Evolutionary conservation across 768 basidiomycete species (phyloP), one percentile per base, ranked within the genome.

Genomic region (Lactifluus hygrophoroides): DNA sequence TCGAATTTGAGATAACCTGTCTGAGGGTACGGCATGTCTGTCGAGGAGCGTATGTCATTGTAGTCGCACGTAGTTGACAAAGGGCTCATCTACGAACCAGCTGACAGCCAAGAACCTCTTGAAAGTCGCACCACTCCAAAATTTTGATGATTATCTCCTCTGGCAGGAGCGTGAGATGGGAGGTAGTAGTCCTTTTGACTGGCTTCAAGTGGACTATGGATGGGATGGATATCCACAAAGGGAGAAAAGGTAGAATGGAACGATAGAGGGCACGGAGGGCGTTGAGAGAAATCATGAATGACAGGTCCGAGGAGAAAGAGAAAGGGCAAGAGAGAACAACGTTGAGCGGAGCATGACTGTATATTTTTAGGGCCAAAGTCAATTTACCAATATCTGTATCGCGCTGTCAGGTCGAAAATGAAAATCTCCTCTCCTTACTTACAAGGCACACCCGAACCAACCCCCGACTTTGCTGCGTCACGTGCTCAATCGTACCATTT

Each of bases 21-120:
- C 43, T 38, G 27, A 60, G 34, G 14, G 44, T 37, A 2, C 37
- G 59, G 9, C 59, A 60, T 13, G 59, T 56, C 59, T 60, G 9
- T 6, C 2, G 3, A 23, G 14, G 1, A 9, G 28, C 3, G 14
- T 17, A 19, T 3, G 23, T 1, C 2, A 35, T 13, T 4, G 42
- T 35, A 35, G 35, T 4, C 14, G 21, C 5, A 42, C 16, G 7
- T 1, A 6, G 17, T 37, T 16, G 37, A 21, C 4, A 32, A 19
- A 13, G 27, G 7, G n/a, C 27, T 46, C 6, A 16, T 16, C 14
- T 5, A 56, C 59, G 28, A 11, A 60, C 59, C 49, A 23, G 54
- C 19, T 46, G 59, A 27, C 54, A 60, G 23, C 48, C 28, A 17
- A 56, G 34, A 10, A 60, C 54, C 5, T 21, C 34, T 34, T 42